Conservation (phyloP, 768 basidiomycete genomes). For the Lepiota brunneoincarnata region DNA sequence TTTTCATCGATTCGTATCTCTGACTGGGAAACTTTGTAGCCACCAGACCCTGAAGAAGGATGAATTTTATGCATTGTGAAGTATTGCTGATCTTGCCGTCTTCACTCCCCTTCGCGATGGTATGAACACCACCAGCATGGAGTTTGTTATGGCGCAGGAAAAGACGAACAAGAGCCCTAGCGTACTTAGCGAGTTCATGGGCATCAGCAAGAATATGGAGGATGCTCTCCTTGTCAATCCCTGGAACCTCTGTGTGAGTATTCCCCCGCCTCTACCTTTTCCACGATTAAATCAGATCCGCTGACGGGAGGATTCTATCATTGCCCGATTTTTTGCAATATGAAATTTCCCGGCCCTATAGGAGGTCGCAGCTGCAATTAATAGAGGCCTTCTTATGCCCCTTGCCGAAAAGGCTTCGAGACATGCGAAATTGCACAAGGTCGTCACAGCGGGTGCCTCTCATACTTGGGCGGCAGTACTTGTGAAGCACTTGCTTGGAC, state of each 20-base stretch:
- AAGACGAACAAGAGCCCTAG: conserved; percentile 80
- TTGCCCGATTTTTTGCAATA: neutral
- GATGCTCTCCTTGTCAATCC: conserved; percentile 92
- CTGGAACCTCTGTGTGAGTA: conserved; percentile 85
- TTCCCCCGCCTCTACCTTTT: conserved; percentile 8
- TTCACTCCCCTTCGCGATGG: conserved; percentile 96
- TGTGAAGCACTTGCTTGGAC: conserved; percentile 82
- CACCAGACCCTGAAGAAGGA: conserved; percentile 97
- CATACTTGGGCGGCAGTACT: conserved; percentile 92
- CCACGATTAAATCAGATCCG: neutral
- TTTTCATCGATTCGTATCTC: no score
- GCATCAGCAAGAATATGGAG: conserved; percentile 89
- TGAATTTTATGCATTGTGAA: conserved; percentile 94
- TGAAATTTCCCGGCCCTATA: conserved; percentile 23
- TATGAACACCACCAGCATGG: conserved; percentile 99
- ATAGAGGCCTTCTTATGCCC: conserved; percentile 83
- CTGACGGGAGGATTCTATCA: neutral
- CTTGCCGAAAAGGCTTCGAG: conserved; percentile 68
- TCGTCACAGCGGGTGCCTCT: conserved; percentile 91
- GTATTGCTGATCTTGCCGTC: conserved; percentile 90
- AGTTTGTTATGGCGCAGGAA: conserved; percentile 94
- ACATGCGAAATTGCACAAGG: conserved; percentile 75
- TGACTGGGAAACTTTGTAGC: conserved; percentile 37
- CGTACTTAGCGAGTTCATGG: conserved; percentile 97
- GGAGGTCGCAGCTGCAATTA: conserved; percentile 89